Evolutionary conservation across 2,329 filamentous ascomycete genomes (phyloP).

Genomic region (Ascochyta clinopodiicola): DNA sequence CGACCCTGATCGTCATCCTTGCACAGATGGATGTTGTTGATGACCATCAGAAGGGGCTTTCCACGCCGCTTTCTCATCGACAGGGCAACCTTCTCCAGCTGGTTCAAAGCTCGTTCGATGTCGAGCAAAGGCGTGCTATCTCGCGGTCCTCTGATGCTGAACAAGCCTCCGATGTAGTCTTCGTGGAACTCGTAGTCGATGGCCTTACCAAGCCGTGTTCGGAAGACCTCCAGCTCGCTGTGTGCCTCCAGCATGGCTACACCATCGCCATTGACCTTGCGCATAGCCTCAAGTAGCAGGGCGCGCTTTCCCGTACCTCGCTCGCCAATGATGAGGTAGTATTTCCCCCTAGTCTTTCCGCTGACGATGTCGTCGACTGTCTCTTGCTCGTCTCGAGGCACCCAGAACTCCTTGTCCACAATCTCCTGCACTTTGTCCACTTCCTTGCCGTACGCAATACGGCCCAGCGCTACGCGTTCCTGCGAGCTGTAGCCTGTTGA

Average conservation of each 20-base stretch:
- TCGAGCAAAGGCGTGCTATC: constrained; percentile 92
- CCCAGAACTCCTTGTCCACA: constrained; percentile 71
- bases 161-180: constrained; percentile 94
- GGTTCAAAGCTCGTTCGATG: constrained; percentile 95
- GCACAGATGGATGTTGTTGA: constrained; percentile 91
- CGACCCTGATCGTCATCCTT: constrained; percentile 88
- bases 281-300: constrained; percentile 94
- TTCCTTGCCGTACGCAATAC: constrained; percentile 38
- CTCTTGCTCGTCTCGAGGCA: constrained; percentile 79
- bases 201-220: constrained; percentile 88
- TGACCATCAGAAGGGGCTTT: constrained; percentile 81
- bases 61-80: constrained; percentile 66
- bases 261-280: constrained; percentile 83
- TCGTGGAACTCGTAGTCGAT: constrained; percentile 97
- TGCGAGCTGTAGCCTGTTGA: constrained; percentile 43
- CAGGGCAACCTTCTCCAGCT: constrained; percentile 92
- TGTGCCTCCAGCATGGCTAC: constrained; percentile 96
- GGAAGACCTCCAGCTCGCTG: constrained; percentile 91
- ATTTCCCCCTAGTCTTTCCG: constrained; percentile 76
- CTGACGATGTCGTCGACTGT: constrained; percentile 81
- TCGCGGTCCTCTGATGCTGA: constrained; percentile 88
- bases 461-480: constrained; percentile 40
- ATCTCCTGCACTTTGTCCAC: constrained; percentile 37
- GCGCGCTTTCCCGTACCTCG: constrained; percentile 96
- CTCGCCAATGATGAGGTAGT: constrained; percentile 89